These are phyloP conservation scores for Phoma herbarum DNA, from an alignment of 2,329 filamentous ascomycete species.

Conservation along the genomic window DNA sequence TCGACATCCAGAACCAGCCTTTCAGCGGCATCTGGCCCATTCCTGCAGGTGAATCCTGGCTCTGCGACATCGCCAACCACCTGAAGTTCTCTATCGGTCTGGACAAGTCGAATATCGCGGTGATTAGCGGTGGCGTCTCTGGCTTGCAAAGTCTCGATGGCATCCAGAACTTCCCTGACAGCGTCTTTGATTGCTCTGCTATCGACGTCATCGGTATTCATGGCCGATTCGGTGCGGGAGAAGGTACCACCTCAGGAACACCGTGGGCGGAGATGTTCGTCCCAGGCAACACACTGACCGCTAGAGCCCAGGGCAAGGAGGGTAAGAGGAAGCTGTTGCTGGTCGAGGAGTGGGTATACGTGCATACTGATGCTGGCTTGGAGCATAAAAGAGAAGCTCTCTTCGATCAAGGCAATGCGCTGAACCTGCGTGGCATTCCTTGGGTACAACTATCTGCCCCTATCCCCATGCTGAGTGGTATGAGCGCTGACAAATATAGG, in stretches of 20 bases:
- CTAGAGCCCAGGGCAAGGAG: conserved; percentile 35
- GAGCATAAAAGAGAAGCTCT: conserved; percentile 45
- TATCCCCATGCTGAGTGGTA: not conserved
- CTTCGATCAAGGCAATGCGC: conserved; percentile 48
- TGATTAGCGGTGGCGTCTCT: conserved; percentile 49
- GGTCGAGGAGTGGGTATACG: conserved; percentile 47
- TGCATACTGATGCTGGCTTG: conserved; percentile 35
- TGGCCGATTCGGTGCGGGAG: conserved; percentile 40
- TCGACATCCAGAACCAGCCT: conserved; percentile 48
- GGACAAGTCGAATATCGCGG: conserved; percentile 42
- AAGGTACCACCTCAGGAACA: conserved; percentile 41
- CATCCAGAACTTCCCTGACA: conserved; percentile 45
- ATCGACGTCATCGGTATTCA: conserved; percentile 49
- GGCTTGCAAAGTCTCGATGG: conserved; percentile 37
- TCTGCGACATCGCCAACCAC: conserved; percentile 47
- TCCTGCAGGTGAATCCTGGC: conserved; percentile 45
- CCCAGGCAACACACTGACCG: conserved; percentile 46
- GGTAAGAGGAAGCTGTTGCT: conserved; percentile 42
- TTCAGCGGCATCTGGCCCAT: conserved; percentile 49
- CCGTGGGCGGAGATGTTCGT: conserved; percentile 47
- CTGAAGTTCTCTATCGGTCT: conserved; percentile 42
- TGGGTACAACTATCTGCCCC: conserved; percentile 35
- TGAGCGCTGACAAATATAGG: conserved; percentile 23
- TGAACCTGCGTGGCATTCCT: conserved; percentile 49
- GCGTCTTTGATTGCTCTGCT: conserved; percentile 42